phyloP scores from a whole-genome alignment of 2,329 filamentous ascomycete species.

The Penicillium sp. region DNA sequence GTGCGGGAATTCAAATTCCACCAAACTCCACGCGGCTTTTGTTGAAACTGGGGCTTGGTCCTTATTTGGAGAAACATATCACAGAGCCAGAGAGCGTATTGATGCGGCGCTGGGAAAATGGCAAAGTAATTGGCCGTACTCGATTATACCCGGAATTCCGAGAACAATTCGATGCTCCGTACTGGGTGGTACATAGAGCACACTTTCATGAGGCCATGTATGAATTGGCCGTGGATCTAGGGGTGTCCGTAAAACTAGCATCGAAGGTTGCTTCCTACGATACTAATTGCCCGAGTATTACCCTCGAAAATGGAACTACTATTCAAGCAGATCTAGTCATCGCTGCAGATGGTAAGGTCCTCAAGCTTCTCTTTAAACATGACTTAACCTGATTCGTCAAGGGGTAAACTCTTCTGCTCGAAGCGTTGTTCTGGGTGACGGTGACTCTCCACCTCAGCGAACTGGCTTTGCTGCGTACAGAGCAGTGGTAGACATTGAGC shows the following conservation, averaged over 20 bases:
- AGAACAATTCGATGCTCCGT: conserved; percentile 29
- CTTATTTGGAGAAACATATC: conserved; percentile 30
- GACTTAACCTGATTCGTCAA: background rate
- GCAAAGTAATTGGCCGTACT: conserved; percentile 39
- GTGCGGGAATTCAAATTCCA: conserved; percentile 48
- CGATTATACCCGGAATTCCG: conserved; percentile 36
- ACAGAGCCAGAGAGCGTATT: conserved; percentile 38
- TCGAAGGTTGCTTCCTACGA: conserved; percentile 19
- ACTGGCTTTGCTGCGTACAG: conserved; percentile 50
- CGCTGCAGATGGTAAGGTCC: conserved; percentile 24
- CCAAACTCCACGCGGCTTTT: conserved; percentile 42
- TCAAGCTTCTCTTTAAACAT: too few species aligned
- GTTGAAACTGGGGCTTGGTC: conserved; percentile 36
- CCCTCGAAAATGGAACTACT: conserved; percentile 8
- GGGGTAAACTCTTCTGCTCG: conserved; percentile 28
- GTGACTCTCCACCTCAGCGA: conserved; percentile 6
- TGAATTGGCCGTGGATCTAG: conserved; percentile 18
- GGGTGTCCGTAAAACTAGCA: conserved; percentile 20
- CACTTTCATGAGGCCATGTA: conserved; percentile 34
- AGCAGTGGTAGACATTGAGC: conserved; percentile 44
- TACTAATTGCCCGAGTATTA: conserved; percentile 7
- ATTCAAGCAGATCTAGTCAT: conserved; percentile 21
- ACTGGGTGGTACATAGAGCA: conserved; percentile 24
- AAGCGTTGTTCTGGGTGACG: conserved; percentile 2
- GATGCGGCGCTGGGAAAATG: conserved; percentile 41